Base-by-base conservation (phyloP, 441 rosid genomes). In the Syzygium malaccense region DNA sequence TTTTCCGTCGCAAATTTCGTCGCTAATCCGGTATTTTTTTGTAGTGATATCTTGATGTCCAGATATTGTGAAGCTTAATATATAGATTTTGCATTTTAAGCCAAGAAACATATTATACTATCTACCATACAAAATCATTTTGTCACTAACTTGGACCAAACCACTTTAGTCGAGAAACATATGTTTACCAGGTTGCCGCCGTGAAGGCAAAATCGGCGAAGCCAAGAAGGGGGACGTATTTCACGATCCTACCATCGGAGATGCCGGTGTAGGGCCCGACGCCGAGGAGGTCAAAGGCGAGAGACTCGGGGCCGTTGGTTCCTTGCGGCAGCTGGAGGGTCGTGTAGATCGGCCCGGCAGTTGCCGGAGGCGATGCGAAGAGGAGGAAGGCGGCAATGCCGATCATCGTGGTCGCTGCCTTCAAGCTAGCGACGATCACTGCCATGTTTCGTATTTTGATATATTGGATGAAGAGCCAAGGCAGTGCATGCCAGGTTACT, bases 251-350 rank as follows among this genome's bases (percentile, higher is more conserved):
- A 4, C 88, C 88, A 17, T 71, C 86, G 6, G 86, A 75, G 86
- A 86, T 57, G 85, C 90, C 88, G 2, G 88, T 32, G 53, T 54
- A 48, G 30, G 90, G 90, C 8, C 88, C 90, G 3, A 37, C 41
- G 6, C 86, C 53, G 10, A 2, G 13, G 33, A 3, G 41, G 57
- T 89, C 48, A 32, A 89, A 89, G 71, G 60, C 90, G 0, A 86
- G 4, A 25, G 86, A 10, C 23, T 86, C 56, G 11, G 86, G 88
- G 37, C 86, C 87, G 64, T 19, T 19, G 19, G 88, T 37, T 26
- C 54, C 45, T 8, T 23, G 66, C 4, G 68, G 89, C n/a, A 64
- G 64, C 11, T 12, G 41, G 84, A 85, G 28, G 20, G 49, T 37
- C 13, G 4, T 11, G 80, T 37, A 37, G 80, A 5, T 1, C 14